Conservation (phyloP, 1,139 yeast species). For the Suhomyces bribrorum region DNA sequence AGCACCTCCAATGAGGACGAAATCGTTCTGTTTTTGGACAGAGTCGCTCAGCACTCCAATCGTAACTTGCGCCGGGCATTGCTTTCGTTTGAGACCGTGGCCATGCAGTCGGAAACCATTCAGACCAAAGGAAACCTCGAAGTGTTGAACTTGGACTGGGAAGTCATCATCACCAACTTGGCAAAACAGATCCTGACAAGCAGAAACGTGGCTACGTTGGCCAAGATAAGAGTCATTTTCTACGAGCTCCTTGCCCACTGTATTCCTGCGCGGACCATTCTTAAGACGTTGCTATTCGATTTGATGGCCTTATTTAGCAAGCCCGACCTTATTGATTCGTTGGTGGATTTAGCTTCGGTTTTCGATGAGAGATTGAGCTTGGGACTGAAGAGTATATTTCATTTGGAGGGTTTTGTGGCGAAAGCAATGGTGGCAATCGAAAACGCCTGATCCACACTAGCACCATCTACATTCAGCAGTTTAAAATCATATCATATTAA, state of each 20-base stretch:
- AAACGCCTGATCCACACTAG: constrained; percentile 4
- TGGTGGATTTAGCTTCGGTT: constrained; percentile 68
- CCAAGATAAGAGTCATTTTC: constrained; percentile 69
- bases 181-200: constrained; percentile 61
- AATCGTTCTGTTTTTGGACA: constrained; percentile 42
- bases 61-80: constrained; percentile 80
- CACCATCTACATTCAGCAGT: no score
- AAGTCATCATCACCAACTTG: constrained; percentile 64
- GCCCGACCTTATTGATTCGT: constrained; percentile 43
- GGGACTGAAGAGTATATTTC: constrained; percentile 90
- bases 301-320: constrained; percentile 45
- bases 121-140: constrained; percentile 43
- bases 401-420: constrained; percentile 91
- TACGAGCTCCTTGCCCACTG: constrained; percentile 92
- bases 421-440: constrained; percentile 67
- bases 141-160: constrained; percentile 77
- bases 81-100: constrained; percentile 79
- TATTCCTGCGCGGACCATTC: constrained; percentile 78
- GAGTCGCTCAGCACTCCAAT: constrained; percentile 57
- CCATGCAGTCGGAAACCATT: constrained; percentile 67
- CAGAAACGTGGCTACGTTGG: constrained; percentile 69
- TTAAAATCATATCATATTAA: no score
- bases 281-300: constrained; percentile 66
- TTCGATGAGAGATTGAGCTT: constrained; percentile 87
- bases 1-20: constrained; percentile 39